Evolutionary conservation across 495 filamentous ascomycete genomes (phyloP), one percentile per base, ranked within the genome.

Genomic region (Penicillium crystallinum): DNA sequence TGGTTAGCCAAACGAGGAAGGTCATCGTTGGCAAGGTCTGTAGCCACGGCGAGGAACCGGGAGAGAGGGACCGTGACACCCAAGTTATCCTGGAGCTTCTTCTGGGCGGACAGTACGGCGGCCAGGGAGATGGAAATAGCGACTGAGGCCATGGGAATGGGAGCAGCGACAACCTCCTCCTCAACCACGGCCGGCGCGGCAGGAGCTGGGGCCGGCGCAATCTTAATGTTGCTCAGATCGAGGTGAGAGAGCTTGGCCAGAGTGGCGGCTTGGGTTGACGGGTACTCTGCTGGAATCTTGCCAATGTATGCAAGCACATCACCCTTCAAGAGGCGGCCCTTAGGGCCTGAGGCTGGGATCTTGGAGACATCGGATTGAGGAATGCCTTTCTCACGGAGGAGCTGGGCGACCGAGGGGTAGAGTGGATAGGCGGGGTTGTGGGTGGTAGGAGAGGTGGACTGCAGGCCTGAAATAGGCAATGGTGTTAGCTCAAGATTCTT

Each of bases 191-290:
- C 64, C 15, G 75, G 67, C 33, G 67, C 63, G 31, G 67, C 68
- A 31, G 77, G 75, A 38, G 74, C 68, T 36, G 78, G 72, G 19
- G 83, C 71, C n/a, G 79, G 71, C 17, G 85, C 83, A 52, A 90
- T 74, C 77, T 96, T 95, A 75, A 97, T 90, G 71, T 97, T 95
- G 73, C 87, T 93, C 48, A 97, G 81, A 68, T 97, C 95, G 22
- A 98, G 80, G 66, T 95, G 89, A 34, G 75, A 70, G 29, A 91
- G 82, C 65, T 93, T 86, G 38, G 77, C 70, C 59, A 97, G 83
- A 9, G 81, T 81, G 22, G 76, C 70, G 36, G 84, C 84, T 54
- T 88, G 81, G 35, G 83, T 75, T n/a, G 80, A 72, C 7, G 90
- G 84, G 59, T 87, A 87, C 19, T 81, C 73, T 35, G 82, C 68